Base-by-base conservation (phyloP, 441 rosid species). In the Pelargonium citronellum region DNA sequence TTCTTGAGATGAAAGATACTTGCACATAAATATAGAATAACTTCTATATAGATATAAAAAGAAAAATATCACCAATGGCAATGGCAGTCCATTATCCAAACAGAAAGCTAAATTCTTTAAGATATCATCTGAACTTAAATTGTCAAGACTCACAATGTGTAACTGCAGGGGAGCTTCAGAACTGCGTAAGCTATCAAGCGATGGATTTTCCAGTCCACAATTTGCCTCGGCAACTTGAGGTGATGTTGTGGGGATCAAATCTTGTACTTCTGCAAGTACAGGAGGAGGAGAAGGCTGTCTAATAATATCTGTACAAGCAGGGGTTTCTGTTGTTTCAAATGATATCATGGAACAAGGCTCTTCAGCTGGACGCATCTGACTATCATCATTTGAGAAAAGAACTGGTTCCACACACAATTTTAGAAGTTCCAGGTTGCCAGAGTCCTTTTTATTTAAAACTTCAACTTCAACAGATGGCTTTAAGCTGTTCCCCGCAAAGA, bases 231-330 rank as follows among this genome's bases (percentile, higher is more conserved):
- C 55, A 71, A 74, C 80, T 77, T 84, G 87, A 2, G 86, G 84
- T 69, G 85, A 76, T 67, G 78, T 65, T 17, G 87, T 79, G 41
- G 87, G 80, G 67, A 82, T 79, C 85, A 95, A 77, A 80, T 91
- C 96, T 71, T 87, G 95, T 65, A 95, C 96, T 87, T 89, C 96
- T 43, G 96, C 91, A 76, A 95, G 94, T 63, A 91, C 89, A 46
- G 97, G 88, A 60, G 97, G 97, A 73, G 99, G 96, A 80, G 96
- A 90, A 69, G 97, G 99, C 63, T 95, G 97, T 80, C 96, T 86
- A 77, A 84, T 78, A 55, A 90, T 62, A 61, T 75, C 82, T 51
- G 77, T 75, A 46, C 78, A 81, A 64, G 66, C 74, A 63, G 83
- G 82, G 46, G 51, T 75, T 81, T 89, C 96, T 61, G 79, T 62